Conservation (phyloP, 2,329 filamentous ascomycete species). For the Daldinia sp. region DNA sequence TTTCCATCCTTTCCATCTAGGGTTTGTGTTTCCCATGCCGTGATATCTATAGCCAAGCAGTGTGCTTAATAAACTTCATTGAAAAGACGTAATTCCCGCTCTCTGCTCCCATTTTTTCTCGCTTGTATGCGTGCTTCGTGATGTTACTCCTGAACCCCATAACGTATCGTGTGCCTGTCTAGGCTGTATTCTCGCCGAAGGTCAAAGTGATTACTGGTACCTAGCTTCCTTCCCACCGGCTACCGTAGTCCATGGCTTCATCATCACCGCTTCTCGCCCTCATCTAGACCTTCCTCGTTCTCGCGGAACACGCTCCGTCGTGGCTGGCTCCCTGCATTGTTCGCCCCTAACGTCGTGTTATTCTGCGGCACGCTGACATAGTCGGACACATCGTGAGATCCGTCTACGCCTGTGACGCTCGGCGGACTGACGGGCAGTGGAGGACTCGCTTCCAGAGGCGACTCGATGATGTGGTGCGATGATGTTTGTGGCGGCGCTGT, state of each 20-base stretch:
- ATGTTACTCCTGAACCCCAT: neutral
- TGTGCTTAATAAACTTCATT: neutral
- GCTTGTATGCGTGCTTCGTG: neutral
- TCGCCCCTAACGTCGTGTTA: neutral
- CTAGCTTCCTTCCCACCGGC: neutral
- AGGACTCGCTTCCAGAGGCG: slow-evolving; percentile 4
- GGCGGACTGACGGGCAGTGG: slow-evolving; percentile 42
- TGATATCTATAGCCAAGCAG: slow-evolving; percentile 30
- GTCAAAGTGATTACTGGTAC: neutral
- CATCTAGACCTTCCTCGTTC: slow-evolving; percentile 43
- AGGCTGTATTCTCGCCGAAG: neutral
- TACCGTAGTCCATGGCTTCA: neutral
- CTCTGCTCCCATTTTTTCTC: neutral
- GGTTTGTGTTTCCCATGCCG: slow-evolving; percentile 1
- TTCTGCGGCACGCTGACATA: slow-evolving; percentile 28
- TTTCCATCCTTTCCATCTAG: neutral
- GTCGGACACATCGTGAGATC: slow-evolving; percentile 26
- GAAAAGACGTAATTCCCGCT: neutral
- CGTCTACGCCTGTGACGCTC: slow-evolving; percentile 19
- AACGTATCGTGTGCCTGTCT: neutral
- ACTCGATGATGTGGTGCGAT: neutral
- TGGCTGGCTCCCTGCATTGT: slow-evolving; percentile 13
- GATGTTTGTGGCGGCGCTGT: slow-evolving; percentile 29
- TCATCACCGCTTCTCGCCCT: slow-evolving; percentile 27
- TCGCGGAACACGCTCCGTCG: slow-evolving; percentile 48